Percentiles rank a stretch among this genome's conserved stretches.
These are phyloP conservation scores for Hebeloma cylindrosporum DNA, from an alignment of 768 basidiomycete species.

Conservation along the genomic window DNA sequence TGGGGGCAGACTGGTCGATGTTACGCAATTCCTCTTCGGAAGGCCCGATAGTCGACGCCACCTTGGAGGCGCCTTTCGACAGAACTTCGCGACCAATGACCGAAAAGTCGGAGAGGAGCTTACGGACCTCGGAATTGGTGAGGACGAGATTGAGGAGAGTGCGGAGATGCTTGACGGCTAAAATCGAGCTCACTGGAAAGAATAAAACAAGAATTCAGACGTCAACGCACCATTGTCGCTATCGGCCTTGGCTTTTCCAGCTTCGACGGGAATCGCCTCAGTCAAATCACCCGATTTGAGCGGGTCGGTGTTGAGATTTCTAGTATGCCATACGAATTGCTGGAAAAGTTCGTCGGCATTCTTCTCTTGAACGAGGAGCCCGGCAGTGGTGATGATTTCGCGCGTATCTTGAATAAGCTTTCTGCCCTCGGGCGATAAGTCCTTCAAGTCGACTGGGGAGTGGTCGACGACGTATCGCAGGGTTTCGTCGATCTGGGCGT, in stretches of 20 bases:
- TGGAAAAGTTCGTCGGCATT: slow-evolving; percentile 92
- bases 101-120: slow-evolving; percentile 78
- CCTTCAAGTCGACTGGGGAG: slow-evolving; percentile 56
- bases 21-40: slow-evolving; percentile 54
- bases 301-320: slow-evolving; percentile 41
- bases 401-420: slow-evolving; percentile 76
- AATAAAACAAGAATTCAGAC: slow-evolving; percentile 5
- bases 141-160: slow-evolving; percentile 83
- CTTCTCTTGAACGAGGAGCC: slow-evolving; percentile 75
- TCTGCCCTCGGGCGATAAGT: slow-evolving; percentile 76
- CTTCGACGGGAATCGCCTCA: slow-evolving; percentile 45
- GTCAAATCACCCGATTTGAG: slow-evolving; percentile 26
- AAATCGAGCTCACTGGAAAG: not conserved
- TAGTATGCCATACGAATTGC: slow-evolving; percentile 83
- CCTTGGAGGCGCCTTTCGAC: slow-evolving; percentile 68
- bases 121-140: slow-evolving; percentile 92
- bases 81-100: slow-evolving; percentile 83
- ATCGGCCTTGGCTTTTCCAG: slow-evolving; percentile 56
- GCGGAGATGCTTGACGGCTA: slow-evolving; percentile 85
- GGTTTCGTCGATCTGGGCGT: slow-evolving; percentile 74
- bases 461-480: slow-evolving; percentile 64
- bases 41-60: slow-evolving; percentile 69
- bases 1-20: slow-evolving; percentile 69
- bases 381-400: slow-evolving; percentile 75
- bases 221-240: slow-evolving; percentile 53